These are phyloP conservation scores for Nakazawaea wickerhamii DNA, from an alignment of 805 yeast genomes.

Conservation along the genomic window DNA sequence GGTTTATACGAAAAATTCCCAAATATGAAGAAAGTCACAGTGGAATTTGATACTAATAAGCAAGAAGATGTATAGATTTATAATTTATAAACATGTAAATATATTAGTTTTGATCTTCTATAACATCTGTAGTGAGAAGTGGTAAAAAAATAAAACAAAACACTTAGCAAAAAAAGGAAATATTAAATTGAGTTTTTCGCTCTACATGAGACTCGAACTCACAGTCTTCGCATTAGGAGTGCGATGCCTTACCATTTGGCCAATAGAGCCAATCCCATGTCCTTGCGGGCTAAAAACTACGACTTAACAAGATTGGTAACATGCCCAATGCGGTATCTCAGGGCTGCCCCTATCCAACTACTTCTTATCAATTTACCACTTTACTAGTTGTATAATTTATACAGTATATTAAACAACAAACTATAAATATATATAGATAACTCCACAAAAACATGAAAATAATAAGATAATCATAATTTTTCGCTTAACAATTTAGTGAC, in stretches of 20 bases:
- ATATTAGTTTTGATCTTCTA: no score
- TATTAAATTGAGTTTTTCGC: conserved; percentile 21
- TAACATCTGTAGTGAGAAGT: no score
- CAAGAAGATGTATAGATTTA: not conserved
- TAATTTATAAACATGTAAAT: no score
- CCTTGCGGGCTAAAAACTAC: not conserved
- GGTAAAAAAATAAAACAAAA: no score
- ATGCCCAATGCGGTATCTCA: no score
- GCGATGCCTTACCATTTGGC: conserved; percentile 67
- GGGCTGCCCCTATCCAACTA: no score
- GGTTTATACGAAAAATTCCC: conserved; percentile 30
- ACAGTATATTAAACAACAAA: no score
- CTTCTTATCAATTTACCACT: no score
- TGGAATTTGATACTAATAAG: conserved; percentile 22
- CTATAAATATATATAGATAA: not conserved
- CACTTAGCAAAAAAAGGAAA: conserved; percentile 1
- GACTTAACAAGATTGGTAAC: not conserved
- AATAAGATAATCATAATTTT: conserved; percentile 33
- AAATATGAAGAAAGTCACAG: conserved; percentile 27
- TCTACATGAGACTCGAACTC: conserved; percentile 66
- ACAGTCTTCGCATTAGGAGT: conserved; percentile 67
- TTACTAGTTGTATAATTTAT: no score
- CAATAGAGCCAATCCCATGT: conserved; percentile 24
- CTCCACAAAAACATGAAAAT: not conserved
- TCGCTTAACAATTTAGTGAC: conserved; percentile 56